Evolutionary conservation across 345 rosid species (phyloP), one percentile per base, ranked within the genome.

Genomic region (Syzygium jambos): DNA sequence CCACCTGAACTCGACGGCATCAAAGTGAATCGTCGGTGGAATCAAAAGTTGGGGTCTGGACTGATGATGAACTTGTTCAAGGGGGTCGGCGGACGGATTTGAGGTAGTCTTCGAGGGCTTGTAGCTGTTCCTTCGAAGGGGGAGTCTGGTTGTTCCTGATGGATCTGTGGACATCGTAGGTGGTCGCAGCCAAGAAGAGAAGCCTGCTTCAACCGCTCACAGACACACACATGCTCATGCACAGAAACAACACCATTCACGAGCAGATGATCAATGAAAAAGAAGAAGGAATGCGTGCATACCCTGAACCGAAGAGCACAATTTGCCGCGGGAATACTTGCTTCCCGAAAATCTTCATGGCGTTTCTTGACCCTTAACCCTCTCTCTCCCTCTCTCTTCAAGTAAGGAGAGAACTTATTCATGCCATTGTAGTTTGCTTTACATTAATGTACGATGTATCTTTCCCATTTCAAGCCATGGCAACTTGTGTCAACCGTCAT

Each of bases 141-240:
- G 91, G 88, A 41, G 87, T 51, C 53, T 63, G 84, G 85, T 89
- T 89, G 89, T 63, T 87, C 89, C 87, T 89, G 85, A 89, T 89
- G 85, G 89, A 87, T 88, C 91, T 83, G 85, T 87, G 89, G 77
- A 89, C 91, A 52, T 89, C 91, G 83, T 89, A 89, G 22, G 89
- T 89, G 25, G 89, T 89, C 51, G 89, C 51, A 25, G 85, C 88
- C 86, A 89, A 51, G 85, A 89, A 83, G 80, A 89, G 43, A 19
- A 89, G 63, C 88, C 91, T 89, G 89, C 78, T 52, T 68, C 51
- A 52, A 19, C 25, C 49, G 6, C 80, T 2, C 80, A 1, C 65
- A 11, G 11, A 7, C 6, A 41, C 46, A 43, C 46, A 10, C 49
- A 38, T 5, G 27, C 3, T 34, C 80, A 38, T 73, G 25, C n/a